These are phyloP conservation scores for Boechera divaricarpa DNA, from an alignment of 345 rosid genomes.

Conservation along the genomic window DNA sequence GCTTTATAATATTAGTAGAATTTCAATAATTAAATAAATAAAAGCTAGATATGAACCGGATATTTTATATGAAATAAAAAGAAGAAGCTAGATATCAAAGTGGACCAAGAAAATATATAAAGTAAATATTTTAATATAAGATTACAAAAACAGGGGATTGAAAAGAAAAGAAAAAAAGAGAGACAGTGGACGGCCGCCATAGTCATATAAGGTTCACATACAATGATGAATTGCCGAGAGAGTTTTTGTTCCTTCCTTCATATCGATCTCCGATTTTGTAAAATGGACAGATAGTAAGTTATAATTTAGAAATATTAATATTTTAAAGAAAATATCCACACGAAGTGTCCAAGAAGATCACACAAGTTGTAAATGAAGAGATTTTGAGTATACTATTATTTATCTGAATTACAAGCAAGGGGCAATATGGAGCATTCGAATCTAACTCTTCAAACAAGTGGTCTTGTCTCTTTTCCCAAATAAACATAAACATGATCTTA, in stretches of 20 bases:
- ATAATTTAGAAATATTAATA: not conserved
- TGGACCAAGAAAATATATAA: constrained; percentile 5
- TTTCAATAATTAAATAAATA: too few relatives aligned
- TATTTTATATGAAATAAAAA: constrained; percentile 8
- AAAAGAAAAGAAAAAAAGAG: constrained; percentile 1
- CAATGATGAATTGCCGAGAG: constrained; percentile 44
- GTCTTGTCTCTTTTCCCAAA: constrained; percentile 39
- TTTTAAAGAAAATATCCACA: constrained; percentile 24
- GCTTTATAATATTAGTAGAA: too few relatives aligned
- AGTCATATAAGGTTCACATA: constrained; percentile 43
- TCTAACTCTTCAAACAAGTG: constrained; percentile 25
- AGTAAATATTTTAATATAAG: not conserved
- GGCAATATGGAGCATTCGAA: constrained; percentile 43
- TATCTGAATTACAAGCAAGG: constrained; percentile 37
- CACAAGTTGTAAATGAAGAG: constrained; percentile 39
- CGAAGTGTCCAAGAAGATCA: constrained; percentile 36
- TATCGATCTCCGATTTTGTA: constrained; percentile 34
- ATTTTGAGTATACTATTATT: constrained; percentile 12
- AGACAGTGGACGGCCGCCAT: constrained; percentile 39
- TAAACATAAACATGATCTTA: constrained; percentile 28
- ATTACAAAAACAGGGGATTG: constrained; percentile 26
- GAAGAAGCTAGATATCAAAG: constrained; percentile 25
- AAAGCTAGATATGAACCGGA: constrained; percentile 6
- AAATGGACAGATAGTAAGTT: constrained; percentile 26
- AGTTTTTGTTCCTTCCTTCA: constrained; percentile 35